Conservation (phyloP, 179 eudicot species). For the Amaranthus tricolor region DNA sequence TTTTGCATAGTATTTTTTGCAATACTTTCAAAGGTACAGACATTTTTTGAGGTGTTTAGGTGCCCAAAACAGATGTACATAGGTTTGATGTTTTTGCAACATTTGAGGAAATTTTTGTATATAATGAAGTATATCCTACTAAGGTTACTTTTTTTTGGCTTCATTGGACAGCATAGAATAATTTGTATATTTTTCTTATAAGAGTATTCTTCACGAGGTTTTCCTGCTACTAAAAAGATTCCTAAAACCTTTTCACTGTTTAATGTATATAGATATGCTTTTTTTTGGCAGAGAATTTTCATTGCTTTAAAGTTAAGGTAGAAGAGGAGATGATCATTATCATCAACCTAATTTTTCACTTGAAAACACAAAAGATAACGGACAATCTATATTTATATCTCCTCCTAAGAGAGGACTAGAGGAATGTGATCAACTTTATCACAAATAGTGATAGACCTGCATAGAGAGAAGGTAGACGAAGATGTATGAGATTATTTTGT, state of each 20-base stretch:
- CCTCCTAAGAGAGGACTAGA: no score
- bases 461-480: no score
- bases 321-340: no score
- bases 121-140: background rate
- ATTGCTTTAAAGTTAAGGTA: conserved; percentile 1
- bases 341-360: no score
- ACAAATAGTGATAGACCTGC: no score
- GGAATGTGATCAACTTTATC: no score
- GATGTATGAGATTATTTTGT: no score
- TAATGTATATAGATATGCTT: background rate
- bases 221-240: conserved; percentile 8
- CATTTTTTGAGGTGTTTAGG: background rate
- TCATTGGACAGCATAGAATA: conserved; percentile 16
- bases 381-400: no score
- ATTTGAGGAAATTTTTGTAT: conserved; percentile 3
- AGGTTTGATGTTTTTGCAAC: background rate
- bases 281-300: background rate
- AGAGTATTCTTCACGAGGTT: background rate
- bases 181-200: background rate
- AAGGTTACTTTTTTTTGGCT: conserved; percentile 8
- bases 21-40: conserved; percentile 25
- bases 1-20: conserved; percentile 25
- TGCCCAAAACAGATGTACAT: background rate
- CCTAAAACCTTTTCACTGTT: background rate
- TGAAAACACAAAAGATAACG: no score